Percentiles rank a stretch among this genome's conserved stretches.
phyloP scores from a whole-genome alignment of 2,329 filamentous ascomycete genomes.

The Penicillium glabrum region DNA sequence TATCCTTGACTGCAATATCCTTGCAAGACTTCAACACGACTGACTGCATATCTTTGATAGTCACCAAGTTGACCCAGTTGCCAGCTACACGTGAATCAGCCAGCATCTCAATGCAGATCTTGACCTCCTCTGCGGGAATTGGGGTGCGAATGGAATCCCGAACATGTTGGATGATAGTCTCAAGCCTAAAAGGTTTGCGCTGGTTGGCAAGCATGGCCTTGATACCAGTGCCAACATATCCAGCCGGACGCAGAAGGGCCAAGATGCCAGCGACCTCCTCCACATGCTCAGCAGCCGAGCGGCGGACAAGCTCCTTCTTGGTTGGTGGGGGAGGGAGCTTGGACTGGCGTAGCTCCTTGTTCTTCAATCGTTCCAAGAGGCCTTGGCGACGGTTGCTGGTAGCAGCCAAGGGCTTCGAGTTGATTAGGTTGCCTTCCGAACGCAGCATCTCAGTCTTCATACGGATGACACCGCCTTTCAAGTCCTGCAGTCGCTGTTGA shows the following conservation, averaged over 20 bases:
- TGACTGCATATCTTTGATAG: conserved; percentile 45
- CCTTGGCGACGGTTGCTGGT: conserved; percentile 52
- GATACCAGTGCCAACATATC: conserved; percentile 32
- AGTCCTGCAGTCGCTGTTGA: conserved; percentile 41
- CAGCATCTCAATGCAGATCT: conserved; percentile 49
- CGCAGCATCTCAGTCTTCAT: conserved; percentile 35
- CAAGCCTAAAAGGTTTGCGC: conserved; percentile 66
- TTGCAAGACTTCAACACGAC: conserved; percentile 47
- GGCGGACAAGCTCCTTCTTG: conserved; percentile 59
- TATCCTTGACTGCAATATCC: conserved; percentile 37
- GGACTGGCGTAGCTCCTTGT: conserved; percentile 60
- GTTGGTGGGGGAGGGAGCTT: conserved; percentile 48
- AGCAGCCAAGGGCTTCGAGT: conserved; percentile 27
- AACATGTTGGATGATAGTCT: conserved; percentile 62
- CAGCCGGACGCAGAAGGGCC: conserved; percentile 56
- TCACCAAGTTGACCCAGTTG: conserved; percentile 51
- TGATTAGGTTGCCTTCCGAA: conserved; percentile 17
- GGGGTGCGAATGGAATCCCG: conserved; percentile 62
- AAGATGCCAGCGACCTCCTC: conserved; percentile 69
- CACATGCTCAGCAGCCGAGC: conserved; percentile 65
- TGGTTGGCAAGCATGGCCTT: conserved; percentile 38
- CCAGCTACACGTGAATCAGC: conserved; percentile 48
- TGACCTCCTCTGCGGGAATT: conserved; percentile 50
- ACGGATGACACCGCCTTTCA: conserved; percentile 40
- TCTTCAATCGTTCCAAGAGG: conserved; percentile 73